phyloP scores from a whole-genome alignment of 371 early-diverging fungal species.

The Massospora cicadina region DNA sequence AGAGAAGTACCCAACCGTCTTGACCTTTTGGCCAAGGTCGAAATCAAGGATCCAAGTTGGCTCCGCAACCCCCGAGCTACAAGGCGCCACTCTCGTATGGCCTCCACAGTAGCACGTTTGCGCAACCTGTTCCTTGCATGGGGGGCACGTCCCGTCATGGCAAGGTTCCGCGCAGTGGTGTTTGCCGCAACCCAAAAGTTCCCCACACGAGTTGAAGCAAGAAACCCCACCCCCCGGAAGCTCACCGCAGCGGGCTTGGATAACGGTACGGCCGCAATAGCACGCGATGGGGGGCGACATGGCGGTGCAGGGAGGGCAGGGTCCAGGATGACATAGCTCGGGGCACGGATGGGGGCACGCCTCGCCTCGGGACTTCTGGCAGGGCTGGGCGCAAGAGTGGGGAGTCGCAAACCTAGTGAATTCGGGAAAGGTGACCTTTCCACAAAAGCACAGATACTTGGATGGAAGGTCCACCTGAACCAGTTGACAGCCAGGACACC shows the following conservation, averaged over 20 bases:
- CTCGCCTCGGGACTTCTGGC: constrained; percentile 18
- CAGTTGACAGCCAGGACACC: constrained; percentile 88
- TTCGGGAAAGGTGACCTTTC: constrained; percentile 52
- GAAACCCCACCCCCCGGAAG: constrained; percentile 36
- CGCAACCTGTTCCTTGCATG: constrained; percentile 31
- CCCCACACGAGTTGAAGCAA: constrained; percentile 46
- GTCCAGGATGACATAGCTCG: constrained; percentile 83
- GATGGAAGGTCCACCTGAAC: constrained; percentile 38
- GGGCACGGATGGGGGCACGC: constrained; percentile 20
- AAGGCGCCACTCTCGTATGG: constrained; percentile 28
- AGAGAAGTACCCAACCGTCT: constrained; percentile 31
- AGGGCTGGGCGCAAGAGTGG: constrained; percentile 68
- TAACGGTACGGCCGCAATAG: constrained; percentile 54
- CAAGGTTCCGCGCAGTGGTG: constrained; percentile 44
- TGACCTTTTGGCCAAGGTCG: constrained; percentile 12
- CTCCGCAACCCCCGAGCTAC: constrained; percentile 30
- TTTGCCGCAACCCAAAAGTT: constrained; percentile 47
- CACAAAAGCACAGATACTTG: constrained; percentile 74
- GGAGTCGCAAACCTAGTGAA: constrained; percentile 44
- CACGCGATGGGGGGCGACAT: constrained; percentile 55
- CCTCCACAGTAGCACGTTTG: constrained; percentile 58
- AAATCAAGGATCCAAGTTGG: constrained; percentile 14
- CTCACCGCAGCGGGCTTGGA: constrained; percentile 48
- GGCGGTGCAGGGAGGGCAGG: constrained; percentile 76
- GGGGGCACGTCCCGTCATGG: constrained; percentile 47